Evolutionary conservation across 2,329 filamentous ascomycete genomes (phyloP).

Genomic region (Cercospora nicotianae): DNA sequence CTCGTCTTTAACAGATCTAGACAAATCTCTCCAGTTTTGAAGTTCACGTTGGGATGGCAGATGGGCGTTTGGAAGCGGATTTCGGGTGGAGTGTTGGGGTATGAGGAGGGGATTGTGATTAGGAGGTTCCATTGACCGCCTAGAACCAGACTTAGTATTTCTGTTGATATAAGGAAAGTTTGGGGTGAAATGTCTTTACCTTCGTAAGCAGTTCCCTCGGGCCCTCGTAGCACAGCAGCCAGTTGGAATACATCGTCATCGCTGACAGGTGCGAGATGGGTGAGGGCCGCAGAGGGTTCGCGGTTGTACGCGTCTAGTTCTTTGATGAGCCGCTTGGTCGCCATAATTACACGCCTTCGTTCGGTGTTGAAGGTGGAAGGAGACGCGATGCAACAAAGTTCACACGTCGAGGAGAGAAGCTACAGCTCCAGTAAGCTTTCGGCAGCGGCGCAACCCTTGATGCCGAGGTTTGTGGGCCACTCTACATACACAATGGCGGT

Average conservation of each 20-base stretch:
- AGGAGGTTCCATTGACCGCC: slow-evolving; percentile 79
- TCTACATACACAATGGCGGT: too few relatives aligned
- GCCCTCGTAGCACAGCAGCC: slow-evolving; percentile 61
- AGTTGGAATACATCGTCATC: slow-evolving; percentile 61
- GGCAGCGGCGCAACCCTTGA: background rate
- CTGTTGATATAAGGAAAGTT: background rate
- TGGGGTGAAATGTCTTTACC: slow-evolving; percentile 41
- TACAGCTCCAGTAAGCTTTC: background rate
- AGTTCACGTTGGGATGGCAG: slow-evolving; percentile 78
- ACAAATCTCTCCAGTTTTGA: slow-evolving; percentile 84
- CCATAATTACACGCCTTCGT: slow-evolving; percentile 27
- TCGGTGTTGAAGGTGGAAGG: background rate
- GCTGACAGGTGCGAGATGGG: slow-evolving; percentile 57
- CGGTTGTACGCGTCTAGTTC: slow-evolving; percentile 60
- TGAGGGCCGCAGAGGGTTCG: slow-evolving; percentile 57
- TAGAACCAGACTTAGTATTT: background rate
- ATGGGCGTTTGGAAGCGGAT: slow-evolving; percentile 82
- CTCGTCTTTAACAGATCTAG: slow-evolving; percentile 75
- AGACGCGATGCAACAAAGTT: slow-evolving; percentile 13
- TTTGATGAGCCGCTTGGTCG: slow-evolving; percentile 60
- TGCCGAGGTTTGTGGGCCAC: background rate
- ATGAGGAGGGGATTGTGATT: slow-evolving; percentile 73
- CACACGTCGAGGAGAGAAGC: background rate
- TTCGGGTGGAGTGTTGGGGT: slow-evolving; percentile 75
- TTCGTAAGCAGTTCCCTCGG: slow-evolving; percentile 60